Base-by-base conservation (phyloP, 108 stramenopile genomes). In the Hondaea fermentalgiana region DNA sequence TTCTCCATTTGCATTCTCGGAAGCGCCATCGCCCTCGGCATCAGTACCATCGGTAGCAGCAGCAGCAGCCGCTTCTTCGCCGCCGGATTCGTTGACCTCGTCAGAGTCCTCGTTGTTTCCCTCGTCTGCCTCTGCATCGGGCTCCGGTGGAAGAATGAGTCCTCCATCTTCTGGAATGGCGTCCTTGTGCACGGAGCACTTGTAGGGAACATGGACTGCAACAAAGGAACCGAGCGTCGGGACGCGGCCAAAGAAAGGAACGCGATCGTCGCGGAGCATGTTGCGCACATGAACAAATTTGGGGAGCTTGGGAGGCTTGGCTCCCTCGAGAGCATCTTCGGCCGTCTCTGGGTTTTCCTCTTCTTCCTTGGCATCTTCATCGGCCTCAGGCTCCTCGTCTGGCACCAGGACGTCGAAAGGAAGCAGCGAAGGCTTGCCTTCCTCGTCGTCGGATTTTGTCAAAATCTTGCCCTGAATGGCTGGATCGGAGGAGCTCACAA, bases 151-250 rank as follows among this genome's bases (percentile, higher is more conserved):
- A 6, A 53, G 17, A 23, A 83, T 83, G 2, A 83, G 76, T 43
- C 76, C 76, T 4, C 76, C 76, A 23, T 83, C 76, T 23, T 83
- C 76, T 53, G 76, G 76, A 53, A 83, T 83, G 12, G 76, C 76
- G 5, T 83, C 76, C 25, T 47, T 53, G 23, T 83, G 76, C 76
- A 83, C 51, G 17, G 76, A 47, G 49, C 51, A n/a, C 23, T 53
- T 83, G 51, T 53, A 83, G 12, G 76, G 76, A 23, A 83, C 76
- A 23, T 47, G 49, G 49, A 83, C 51, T 1, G 76, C 76, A 12
- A 53, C 76, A 83, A 83, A 83, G 45, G 76, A 83, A 6, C 76
- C 76, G 23, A 83, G 51, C 76, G 76, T 83, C n/a, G 76, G 76
- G 51, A 83, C 49, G 45, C 76, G 45, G 23, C 76, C 76, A 83